A percentile compares a stretch with the other conserved stretches of the same genome.
Evolutionary conservation across 805 yeast species (phyloP).

Genomic region (Saccharomycopsis babjevae): DNA sequence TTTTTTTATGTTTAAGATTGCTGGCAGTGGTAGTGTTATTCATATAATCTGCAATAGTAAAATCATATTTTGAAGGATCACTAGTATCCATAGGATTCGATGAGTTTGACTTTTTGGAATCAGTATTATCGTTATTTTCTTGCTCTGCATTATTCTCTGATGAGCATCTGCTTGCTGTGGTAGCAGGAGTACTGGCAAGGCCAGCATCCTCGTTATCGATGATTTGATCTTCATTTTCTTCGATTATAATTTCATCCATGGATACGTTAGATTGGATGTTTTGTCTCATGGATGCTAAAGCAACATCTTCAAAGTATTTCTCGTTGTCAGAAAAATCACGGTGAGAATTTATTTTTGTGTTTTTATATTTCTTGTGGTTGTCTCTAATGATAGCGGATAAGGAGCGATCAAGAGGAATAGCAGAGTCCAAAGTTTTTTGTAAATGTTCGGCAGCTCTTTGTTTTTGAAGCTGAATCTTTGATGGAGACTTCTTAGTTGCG

Average conservation of each 20-base stretch:
- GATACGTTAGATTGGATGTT: constrained; percentile 7
- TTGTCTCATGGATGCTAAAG: constrained; percentile 14
- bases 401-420: constrained; percentile 16
- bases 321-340: constrained; percentile 7
- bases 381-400: constrained; percentile 18
- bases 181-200: not conserved
- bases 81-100: not conserved
- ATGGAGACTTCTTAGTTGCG: not conserved
- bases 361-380: constrained; percentile 7
- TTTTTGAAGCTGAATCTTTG: constrained; percentile 3
- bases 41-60: constrained; percentile 18
- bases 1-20: not conserved
- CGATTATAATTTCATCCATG: not conserved
- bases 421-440: constrained; percentile 15
- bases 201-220: not conserved
- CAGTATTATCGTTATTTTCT: not conserved
- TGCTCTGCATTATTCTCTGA: not conserved
- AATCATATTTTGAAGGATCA: constrained; percentile 12
- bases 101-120: not conserved
- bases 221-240: constrained; percentile 1
- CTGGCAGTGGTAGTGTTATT: not conserved
- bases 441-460: constrained; percentile 4
- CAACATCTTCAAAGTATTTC: constrained; percentile 16
- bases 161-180: not conserved
- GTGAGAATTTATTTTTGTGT: not conserved